phyloP scores from a whole-genome alignment of 306 rosid species.

The Echinosophora koreensis region DNA sequence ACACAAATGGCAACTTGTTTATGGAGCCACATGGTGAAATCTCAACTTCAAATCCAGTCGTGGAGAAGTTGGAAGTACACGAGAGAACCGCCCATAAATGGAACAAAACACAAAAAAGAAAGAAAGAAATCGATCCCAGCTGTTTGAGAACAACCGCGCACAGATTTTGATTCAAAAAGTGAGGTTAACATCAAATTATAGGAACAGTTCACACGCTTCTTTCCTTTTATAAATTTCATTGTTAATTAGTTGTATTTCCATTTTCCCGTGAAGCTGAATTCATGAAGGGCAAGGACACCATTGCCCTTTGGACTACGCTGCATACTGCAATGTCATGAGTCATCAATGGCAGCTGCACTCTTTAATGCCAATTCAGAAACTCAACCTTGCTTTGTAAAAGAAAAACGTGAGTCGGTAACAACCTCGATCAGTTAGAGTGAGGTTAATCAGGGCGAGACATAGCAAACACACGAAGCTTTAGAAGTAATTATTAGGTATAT shows the following conservation, averaged over 20 bases:
- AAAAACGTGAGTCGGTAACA: not conserved
- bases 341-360: slow-evolving; percentile 39
- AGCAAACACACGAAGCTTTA: not conserved
- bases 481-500: slow-evolving; percentile 5
- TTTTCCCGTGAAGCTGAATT: slow-evolving; percentile 57
- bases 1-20: slow-evolving; percentile 47
- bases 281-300: slow-evolving; percentile 28
- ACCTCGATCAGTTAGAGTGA: not conserved
- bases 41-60: slow-evolving; percentile 49
- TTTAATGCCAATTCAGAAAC: not conserved
- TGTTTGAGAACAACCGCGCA: slow-evolving; percentile 57
- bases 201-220: slow-evolving; percentile 44
- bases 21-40: slow-evolving; percentile 63
- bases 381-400: slow-evolving; percentile 6
- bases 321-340: not conserved
- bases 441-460: slow-evolving; percentile 21
- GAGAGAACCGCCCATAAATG: slow-evolving; percentile 53
- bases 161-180: slow-evolving; percentile 42
- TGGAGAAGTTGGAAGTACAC: slow-evolving; percentile 71
- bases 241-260: slow-evolving; percentile 37
- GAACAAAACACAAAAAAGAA: not conserved
- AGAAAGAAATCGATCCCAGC: slow-evolving; percentile 41
- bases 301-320: slow-evolving; percentile 31
- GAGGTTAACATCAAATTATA: slow-evolving; percentile 48
- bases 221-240: slow-evolving; percentile 27